These are phyloP conservation scores for Fusarium succisae DNA, from an alignment of 2,329 filamentous ascomycete species.

Conservation along the genomic window DNA sequence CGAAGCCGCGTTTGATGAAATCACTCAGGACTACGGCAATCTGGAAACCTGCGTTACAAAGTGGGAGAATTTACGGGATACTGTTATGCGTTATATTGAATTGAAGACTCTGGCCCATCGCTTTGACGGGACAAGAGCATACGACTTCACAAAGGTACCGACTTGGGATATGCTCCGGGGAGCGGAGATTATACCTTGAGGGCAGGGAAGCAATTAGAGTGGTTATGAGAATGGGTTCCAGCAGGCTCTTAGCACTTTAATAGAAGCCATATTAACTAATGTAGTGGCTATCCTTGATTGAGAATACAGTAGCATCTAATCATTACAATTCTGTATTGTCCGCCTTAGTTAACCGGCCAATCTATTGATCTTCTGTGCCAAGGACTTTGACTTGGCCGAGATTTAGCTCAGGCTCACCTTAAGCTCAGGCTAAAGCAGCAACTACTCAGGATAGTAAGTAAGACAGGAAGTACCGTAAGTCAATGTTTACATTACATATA, in stretches of 20 bases:
- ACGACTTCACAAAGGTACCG: background rate
- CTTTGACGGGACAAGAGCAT: background rate
- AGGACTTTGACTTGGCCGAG: too few species aligned
- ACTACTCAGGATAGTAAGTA: fast-evolving
- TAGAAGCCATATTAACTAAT: too few species aligned
- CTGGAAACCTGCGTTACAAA: background rate
- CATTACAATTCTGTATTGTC: fast-evolving
- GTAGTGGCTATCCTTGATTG: too few species aligned
- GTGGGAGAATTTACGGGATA: background rate
- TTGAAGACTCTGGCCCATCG: background rate
- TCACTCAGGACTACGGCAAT: background rate
- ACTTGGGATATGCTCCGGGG: background rate
- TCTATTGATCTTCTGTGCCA: fast-evolving
- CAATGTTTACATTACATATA: too few species aligned
- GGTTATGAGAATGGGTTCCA: too few species aligned
- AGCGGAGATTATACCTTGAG: background rate
- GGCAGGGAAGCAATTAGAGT: too few species aligned
- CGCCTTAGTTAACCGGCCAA: fast-evolving
- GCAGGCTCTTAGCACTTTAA: too few species aligned
- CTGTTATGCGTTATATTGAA: background rate
- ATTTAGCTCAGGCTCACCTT: too few species aligned
- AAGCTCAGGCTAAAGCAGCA: too few species aligned
- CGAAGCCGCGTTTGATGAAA: background rate
- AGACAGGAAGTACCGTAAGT: too few species aligned
- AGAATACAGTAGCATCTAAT: too few species aligned